Percentiles rank a stretch among this genome's conserved stretches.
These are phyloP conservation scores for Pochonia chlamydosporia DNA, from an alignment of 2,329 filamentous ascomycete genomes.

Conservation along the genomic window DNA sequence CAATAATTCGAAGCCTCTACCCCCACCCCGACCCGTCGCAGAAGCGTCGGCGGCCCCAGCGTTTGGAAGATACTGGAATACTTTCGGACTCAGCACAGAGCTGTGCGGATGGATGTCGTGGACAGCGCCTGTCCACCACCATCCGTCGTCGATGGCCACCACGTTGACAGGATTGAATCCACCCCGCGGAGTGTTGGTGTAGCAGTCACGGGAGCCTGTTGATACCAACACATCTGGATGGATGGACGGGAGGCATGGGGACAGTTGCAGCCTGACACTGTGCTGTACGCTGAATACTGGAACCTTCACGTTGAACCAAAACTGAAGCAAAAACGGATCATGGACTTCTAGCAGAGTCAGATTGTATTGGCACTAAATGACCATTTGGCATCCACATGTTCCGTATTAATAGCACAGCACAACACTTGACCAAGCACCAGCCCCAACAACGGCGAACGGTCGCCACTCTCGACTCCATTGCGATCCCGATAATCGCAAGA, in stretches of 20 bases:
- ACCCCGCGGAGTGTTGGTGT: not conserved
- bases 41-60: constrained; percentile 5
- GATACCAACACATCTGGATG: not conserved
- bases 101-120: not conserved
- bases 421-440: constrained; percentile 1
- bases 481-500: constrained; percentile 26
- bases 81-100: not conserved
- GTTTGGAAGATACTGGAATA: constrained; percentile 16
- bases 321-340: too few species aligned
- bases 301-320: too few species aligned
- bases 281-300: too few species aligned
- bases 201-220: not conserved
- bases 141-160: not conserved
- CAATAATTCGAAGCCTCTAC: constrained; percentile 9
- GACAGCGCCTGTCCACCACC: not conserved
- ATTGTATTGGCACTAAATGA: too few species aligned
- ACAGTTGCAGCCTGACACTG: too few species aligned
- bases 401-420: not conserved
- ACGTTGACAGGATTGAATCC: not conserved
- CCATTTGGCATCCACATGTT: not conserved
- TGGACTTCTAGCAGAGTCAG: too few species aligned
- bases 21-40: constrained; percentile 5
- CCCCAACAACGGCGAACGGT: constrained; percentile 6
- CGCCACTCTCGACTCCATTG: constrained; percentile 5
- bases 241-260: not conserved